Evolutionary conservation across 805 yeast genomes (phyloP).

Genomic region (Suhomyces sp.): DNA sequence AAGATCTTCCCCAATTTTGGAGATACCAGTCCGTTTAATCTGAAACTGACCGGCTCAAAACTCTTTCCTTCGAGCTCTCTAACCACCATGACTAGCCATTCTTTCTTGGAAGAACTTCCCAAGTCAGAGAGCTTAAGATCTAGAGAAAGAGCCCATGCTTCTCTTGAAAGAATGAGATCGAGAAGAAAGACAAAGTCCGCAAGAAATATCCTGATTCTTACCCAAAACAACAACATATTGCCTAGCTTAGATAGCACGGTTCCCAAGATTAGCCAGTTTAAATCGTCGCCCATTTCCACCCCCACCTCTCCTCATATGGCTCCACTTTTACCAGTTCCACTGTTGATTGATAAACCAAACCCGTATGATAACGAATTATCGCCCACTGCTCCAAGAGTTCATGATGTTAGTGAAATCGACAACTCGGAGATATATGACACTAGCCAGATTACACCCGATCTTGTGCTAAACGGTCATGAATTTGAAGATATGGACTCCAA

Average conservation of each 20-base stretch:
- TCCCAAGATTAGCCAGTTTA: conserved; percentile 1
- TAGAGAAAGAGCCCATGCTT: conserved; percentile 63
- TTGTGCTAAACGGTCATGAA: not conserved
- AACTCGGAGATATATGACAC: not conserved
- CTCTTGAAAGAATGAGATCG: conserved; percentile 56
- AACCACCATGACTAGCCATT: not conserved
- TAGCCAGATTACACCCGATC: not conserved
- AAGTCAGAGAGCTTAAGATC: conserved; percentile 38
- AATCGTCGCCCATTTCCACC: conserved; percentile 17
- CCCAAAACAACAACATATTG: conserved; percentile 18
- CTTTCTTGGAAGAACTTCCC: conserved; percentile 26
- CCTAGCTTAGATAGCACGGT: conserved; percentile 19
- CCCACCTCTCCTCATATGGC: conserved; percentile 19
- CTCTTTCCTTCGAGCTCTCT: conserved; percentile 3
- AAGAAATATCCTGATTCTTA: conserved; percentile 24
- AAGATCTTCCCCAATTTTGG: conserved; percentile 21
- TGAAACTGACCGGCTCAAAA: not conserved
- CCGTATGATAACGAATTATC: not conserved
- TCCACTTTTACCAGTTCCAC: not conserved
- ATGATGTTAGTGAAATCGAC: not conserved
- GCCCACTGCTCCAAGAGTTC: not conserved
- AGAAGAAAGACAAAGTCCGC: conserved; percentile 50
- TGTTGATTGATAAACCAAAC: not conserved
- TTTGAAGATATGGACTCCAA: conserved; percentile 6
- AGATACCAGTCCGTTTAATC: not conserved